Evolutionary conservation across 2,329 filamentous ascomycete species (phyloP), one percentile per base, ranked within the genome.

Genomic region (Cytospora schulzeri): DNA sequence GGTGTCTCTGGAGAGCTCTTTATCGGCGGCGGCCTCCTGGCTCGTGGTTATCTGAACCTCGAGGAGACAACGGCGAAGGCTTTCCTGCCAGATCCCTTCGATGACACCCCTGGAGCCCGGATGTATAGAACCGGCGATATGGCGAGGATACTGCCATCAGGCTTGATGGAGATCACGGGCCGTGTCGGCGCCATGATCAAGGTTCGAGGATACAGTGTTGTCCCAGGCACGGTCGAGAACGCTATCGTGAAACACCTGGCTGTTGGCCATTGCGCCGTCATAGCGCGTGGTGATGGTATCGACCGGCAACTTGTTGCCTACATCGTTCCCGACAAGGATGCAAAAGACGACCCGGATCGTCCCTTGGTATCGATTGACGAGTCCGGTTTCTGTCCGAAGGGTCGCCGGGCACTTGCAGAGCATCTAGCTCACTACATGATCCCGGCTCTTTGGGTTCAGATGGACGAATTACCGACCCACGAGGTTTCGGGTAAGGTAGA

Each of bases 381-480:
- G 63, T 84, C 86, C 31, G 90, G 89, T 6, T 88, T 91, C 74
- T 92, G 90, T 69, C 87, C 90, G 1, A 82, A 83, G 7, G 87
- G 90, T 3, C 84, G 91, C 55, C 85, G 87, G 62, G 83, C 83
- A 19, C 81, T 94, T 2, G 82, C 87, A 1, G 79, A 83, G 19
- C 86, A 87, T 67, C 81, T 94, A 33, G 91, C 91, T 1, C 90
- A 91, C 67, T 94, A 94, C 76, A 93, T 94, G 91, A 89, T 94
- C 61, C 91, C 91, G 0, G 83, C 89, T 0, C 75, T 93, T 3
- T 94, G 91, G 91, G 87, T 93, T 45, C 85, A 90, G 71, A 76
- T 93, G 35, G 84, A 89, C 3, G 83, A 84, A 66, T 76, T 94
- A 6, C 91, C 91, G 0, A 93, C 90, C 0, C 88, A 92, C 69